Base-by-base conservation (phyloP, 129 eudicot species). In the Kitagawia praeruptora region DNA sequence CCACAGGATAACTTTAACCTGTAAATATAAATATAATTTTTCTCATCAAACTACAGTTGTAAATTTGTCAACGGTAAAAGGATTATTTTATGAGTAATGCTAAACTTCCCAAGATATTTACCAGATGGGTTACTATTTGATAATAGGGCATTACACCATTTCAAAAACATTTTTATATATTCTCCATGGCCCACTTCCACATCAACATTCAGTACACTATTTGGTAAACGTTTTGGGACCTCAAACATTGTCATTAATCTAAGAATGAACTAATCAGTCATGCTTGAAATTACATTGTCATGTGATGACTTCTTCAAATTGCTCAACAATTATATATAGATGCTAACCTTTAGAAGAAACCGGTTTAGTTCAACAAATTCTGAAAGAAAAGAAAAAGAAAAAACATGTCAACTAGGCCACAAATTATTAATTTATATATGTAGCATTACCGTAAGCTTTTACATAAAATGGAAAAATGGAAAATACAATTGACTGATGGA, bases 341-440 rank as follows among this genome's bases (percentile, higher is more conserved):
- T 54, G 85, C 98, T 88, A 78, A 93, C 98, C 98, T 87, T 89
- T 21, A 93, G 83, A 78, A 93, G 98, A 80, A 93, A 91, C 78
- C 86, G 85, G 89, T 91, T 91, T n/a, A 93, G 97, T n/a, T 90
- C 91, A 80, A 89, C 88, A 83, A 93, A 93, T 70, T 93, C 97
- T 91, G 97, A 76, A 74, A 73, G 75, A 78, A 3, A 78, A 56
- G 88, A 70, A 78, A 3, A 78, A 56, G 86, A 42, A 81, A 81
- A 0, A 47, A 44, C 40, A 70, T 48, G 79, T 86, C 77, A 86
- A 75, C 76, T 61, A 73, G 45, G 66, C 69, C 77, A 72, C 54
- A 80, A 74, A 54, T 23, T 8, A 23, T 47, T 12, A 42, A 46
- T 54, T 77, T 5, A 69, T 42, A 80, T 13, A 54, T 74, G 19